These are phyloP conservation scores for Laburnicola sp. DNA, from an alignment of 2,329 filamentous ascomycete genomes.

Conservation along the genomic window DNA sequence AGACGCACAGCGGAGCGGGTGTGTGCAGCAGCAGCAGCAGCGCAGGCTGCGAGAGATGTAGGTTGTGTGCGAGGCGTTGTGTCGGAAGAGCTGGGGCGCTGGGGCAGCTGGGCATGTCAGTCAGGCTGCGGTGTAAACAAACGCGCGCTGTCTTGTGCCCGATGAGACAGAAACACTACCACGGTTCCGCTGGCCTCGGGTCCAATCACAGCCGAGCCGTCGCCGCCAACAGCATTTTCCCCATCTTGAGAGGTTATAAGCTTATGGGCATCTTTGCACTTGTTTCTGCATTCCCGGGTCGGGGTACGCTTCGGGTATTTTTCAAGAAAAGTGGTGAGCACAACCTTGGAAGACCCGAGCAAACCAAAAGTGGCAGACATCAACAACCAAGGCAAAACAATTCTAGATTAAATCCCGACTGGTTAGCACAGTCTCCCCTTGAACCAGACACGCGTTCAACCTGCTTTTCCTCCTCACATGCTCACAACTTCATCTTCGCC, in stretches of 20 bases:
- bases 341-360: no score
- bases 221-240: no score
- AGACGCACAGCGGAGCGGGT: background rate
- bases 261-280: no score
- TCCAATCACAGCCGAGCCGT: background rate
- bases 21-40: no score
- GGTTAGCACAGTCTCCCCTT: background rate
- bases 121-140: conserved; percentile 11
- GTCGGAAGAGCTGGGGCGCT: background rate
- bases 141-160: conserved; percentile 20
- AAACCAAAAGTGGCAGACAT: no score
- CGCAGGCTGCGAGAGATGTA: no score
- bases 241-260: no score
- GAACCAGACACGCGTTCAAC: background rate
- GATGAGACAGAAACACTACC: background rate
- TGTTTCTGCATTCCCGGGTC: no score
- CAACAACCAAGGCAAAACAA: no score
- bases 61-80: background rate
- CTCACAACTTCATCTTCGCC: background rate
- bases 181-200: background rate
- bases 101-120: background rate
- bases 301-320: no score
- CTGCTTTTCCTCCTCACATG: background rate
- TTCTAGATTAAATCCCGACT: no score
- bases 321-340: no score